These are phyloP conservation scores for Plantago rigida DNA, from an alignment of 305 asterid genomes.

Conservation along the genomic window DNA sequence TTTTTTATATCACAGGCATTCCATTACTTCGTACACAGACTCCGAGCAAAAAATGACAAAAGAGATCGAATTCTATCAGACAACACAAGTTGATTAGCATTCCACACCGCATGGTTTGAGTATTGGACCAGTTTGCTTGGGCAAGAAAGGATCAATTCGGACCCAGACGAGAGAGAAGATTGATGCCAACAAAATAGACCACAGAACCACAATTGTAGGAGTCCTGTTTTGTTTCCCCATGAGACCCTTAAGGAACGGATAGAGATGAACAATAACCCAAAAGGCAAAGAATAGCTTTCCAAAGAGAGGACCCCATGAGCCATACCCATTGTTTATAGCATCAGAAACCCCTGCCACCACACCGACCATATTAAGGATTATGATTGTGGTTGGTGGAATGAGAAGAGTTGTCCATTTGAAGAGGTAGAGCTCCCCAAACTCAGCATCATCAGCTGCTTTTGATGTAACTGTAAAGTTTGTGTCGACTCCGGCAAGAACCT, in stretches of 20 bases:
- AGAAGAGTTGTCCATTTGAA: conserved; percentile 90
- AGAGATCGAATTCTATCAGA: conserved; percentile 25
- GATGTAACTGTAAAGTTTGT: conserved; percentile 72
- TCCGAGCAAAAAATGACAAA: conserved; percentile 29
- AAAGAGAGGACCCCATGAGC: conserved; percentile 69
- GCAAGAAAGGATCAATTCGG: conserved; percentile 70
- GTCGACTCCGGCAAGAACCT: conserved; percentile 66
- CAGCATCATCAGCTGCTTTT: conserved; percentile 59
- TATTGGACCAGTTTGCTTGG: conserved; percentile 70
- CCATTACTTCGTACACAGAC: conserved; percentile 24
- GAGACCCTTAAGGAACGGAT: conserved; percentile 71
- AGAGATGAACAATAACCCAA: conserved; percentile 78
- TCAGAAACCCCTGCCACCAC: conserved; percentile 72
- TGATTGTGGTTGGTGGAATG: conserved; percentile 71
- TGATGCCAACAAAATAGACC: conserved; percentile 70
- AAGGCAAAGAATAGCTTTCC: conserved; percentile 75
- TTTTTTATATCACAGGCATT: conserved; percentile 6
- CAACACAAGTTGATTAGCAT: conserved; percentile 34
- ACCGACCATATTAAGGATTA: conserved; percentile 70
- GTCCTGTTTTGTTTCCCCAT: conserved; percentile 83
- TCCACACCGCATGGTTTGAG: conserved; percentile 77
- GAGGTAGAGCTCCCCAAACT: conserved; percentile 73
- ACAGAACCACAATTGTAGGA: conserved; percentile 71
- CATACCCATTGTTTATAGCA: conserved; percentile 69
- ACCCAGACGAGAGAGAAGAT: conserved; percentile 80